phyloP scores from a whole-genome alignment of 805 yeast species.

The Suhomyces tanzawaensis region DNA sequence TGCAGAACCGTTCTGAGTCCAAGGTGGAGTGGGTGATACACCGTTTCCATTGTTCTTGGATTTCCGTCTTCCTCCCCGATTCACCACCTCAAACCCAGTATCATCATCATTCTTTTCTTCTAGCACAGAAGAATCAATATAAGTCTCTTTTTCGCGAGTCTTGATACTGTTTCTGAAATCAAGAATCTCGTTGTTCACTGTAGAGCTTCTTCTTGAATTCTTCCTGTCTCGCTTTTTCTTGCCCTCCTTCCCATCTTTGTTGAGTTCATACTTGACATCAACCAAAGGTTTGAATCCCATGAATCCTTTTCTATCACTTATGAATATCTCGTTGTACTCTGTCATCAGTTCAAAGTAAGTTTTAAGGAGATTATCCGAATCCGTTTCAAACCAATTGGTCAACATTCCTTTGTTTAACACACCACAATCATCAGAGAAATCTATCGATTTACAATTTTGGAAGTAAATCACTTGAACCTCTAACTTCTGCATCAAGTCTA shows the following conservation, averaged over 20 bases:
- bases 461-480: slow-evolving; percentile 29
- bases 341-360: slow-evolving; percentile 20
- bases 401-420: slow-evolving; percentile 10
- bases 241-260: slow-evolving; percentile 2
- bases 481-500: slow-evolving; percentile 22
- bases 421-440: slow-evolving; percentile 19
- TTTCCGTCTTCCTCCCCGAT: slow-evolving; percentile 17
- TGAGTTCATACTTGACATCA: slow-evolving; percentile 26
- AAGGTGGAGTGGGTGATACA: slow-evolving; percentile 8
- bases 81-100: slow-evolving; percentile 29
- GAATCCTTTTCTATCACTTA: slow-evolving; percentile 34
- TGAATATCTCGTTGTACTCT: slow-evolving; percentile 29
- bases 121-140: slow-evolving; percentile 15
- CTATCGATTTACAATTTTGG: slow-evolving; percentile 24
- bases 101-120: slow-evolving; percentile 16
- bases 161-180: slow-evolving; percentile 26
- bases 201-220: slow-evolving; percentile 24
- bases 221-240: slow-evolving; percentile 19
- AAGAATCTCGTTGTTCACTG: slow-evolving; percentile 16
- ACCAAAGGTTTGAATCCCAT: slow-evolving; percentile 34
- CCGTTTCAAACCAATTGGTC: slow-evolving; percentile 19
- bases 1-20: slow-evolving; percentile 1
- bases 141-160: slow-evolving; percentile 9
- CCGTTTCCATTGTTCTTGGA: slow-evolving; percentile 8
- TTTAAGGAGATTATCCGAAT: slow-evolving; percentile 16